Evolutionary conservation across 2,329 filamentous ascomycete species (phyloP).

Genomic region (Arthrobotrys megalospora): DNA sequence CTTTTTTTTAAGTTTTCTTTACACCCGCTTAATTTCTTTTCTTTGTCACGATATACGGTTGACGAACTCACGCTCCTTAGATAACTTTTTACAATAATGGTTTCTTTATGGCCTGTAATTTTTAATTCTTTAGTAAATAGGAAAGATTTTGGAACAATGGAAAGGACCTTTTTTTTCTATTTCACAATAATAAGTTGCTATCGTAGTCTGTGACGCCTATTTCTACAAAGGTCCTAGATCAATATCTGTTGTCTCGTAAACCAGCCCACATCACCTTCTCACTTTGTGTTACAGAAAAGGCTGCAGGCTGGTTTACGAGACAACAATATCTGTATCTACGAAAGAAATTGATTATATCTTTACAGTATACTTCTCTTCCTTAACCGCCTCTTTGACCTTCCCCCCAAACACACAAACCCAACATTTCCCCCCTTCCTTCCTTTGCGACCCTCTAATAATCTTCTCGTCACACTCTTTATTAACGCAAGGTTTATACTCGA

Average conservation of each 20-base stretch:
- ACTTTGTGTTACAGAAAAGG: too few relatives aligned
- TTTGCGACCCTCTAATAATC: conserved; percentile 12
- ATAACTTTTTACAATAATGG: background rate
- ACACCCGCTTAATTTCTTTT: conserved; percentile 20
- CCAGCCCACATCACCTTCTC: too few relatives aligned
- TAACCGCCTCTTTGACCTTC: conserved; percentile 20
- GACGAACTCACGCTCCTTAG: conserved; percentile 13
- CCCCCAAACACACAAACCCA: conserved; percentile 39
- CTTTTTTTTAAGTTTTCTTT: conserved; percentile 16
- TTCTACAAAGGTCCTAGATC: too few relatives aligned
- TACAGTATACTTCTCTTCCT: background rate
- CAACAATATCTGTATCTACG: background rate
- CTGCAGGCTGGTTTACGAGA: too few relatives aligned
- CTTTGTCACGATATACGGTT: conserved; percentile 24
- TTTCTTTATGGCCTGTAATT: conserved; percentile 49
- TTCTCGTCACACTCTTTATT: conserved; percentile 12
- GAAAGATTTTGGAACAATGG: background rate
- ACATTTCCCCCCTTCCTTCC: conserved; percentile 28
- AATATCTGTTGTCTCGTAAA: too few relatives aligned
- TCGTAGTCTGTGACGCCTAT: too few relatives aligned
- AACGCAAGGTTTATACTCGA: conserved; percentile 28
- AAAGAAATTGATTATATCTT: background rate
- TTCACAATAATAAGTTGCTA: too few relatives aligned
- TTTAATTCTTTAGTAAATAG: conserved; percentile 55
- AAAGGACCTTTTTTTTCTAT: background rate